Conservation (phyloP, 164 flowering plant species). For the Taxillus chinensis region DNA sequence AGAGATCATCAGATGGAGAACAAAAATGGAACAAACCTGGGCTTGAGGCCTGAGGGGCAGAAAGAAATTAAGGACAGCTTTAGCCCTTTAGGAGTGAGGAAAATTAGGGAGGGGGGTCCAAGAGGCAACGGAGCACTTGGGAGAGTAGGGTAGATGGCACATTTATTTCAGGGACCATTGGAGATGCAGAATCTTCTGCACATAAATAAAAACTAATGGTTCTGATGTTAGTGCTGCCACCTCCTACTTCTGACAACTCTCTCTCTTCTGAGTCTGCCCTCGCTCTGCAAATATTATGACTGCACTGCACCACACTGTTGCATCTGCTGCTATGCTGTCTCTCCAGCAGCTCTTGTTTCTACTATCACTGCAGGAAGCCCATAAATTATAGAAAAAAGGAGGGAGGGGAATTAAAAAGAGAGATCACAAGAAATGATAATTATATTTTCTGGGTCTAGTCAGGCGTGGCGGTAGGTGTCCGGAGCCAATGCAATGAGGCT, state of each 20-base stretch:
- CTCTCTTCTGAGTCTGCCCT: slow-evolving; percentile 1
- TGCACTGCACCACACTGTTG: slow-evolving; percentile 31
- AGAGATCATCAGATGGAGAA: too few relatives aligned
- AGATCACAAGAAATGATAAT: not conserved
- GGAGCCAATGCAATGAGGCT: not conserved
- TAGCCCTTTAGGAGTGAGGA: too few relatives aligned
- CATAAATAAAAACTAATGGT: slow-evolving; percentile 50
- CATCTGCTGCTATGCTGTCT: slow-evolving; percentile 28
- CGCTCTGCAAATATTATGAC: slow-evolving; percentile 23
- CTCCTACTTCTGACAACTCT: slow-evolving; percentile 8
- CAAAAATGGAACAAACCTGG: too few relatives aligned
- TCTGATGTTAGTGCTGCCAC: slow-evolving; percentile 28
- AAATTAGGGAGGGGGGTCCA: too few relatives aligned
- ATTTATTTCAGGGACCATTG: slow-evolving; percentile 52
- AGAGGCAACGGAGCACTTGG: not conserved
- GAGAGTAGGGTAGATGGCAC: slow-evolving; percentile 18
- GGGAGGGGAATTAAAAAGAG: slow-evolving; percentile 8
- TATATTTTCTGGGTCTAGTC: too few relatives aligned
- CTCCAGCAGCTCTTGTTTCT: slow-evolving; percentile 49
- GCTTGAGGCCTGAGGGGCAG: too few relatives aligned
- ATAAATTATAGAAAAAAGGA: slow-evolving; percentile 31
- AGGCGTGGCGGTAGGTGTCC: not conserved
- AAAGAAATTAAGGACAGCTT: too few relatives aligned
- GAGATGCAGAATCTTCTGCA: slow-evolving; percentile 59
- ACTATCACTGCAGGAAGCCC: slow-evolving; percentile 53